phyloP scores from a whole-genome alignment of 1,139 yeast species.

The Arxiozyma bovina region DNA sequence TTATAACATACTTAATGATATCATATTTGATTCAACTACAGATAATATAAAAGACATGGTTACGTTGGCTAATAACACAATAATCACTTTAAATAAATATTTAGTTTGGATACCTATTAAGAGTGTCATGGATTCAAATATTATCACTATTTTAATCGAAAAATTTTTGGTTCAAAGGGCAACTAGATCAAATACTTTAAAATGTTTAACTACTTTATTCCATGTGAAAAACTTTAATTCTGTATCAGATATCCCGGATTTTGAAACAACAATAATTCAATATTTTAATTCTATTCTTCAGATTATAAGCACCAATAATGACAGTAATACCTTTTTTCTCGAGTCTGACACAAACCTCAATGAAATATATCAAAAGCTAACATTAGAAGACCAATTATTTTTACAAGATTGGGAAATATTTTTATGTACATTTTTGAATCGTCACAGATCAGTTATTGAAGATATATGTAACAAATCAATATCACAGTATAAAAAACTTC shows the following conservation, averaged over 20 bases:
- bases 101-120: constrained; percentile 88
- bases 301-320: constrained; percentile 38
- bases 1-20: constrained; percentile 56
- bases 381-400: constrained; percentile 77
- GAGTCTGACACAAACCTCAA: constrained; percentile 67
- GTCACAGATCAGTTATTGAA: constrained; percentile 69
- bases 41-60: constrained; percentile 35
- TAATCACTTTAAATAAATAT: constrained; percentile 70
- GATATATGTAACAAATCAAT: constrained; percentile 35
- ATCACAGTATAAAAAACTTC: constrained; percentile 26
- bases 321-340: constrained; percentile 37
- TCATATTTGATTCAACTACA: constrained; percentile 38
- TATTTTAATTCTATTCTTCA: constrained; percentile 67
- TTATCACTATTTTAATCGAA: constrained; percentile 57
- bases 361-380: constrained; percentile 61
- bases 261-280: constrained; percentile 41
- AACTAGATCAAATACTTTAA: constrained; percentile 71
- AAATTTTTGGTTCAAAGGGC: constrained; percentile 69
- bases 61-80: constrained; percentile 68
- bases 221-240: constrained; percentile 36
- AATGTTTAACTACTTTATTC: constrained; percentile 89
- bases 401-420: constrained; percentile 90
- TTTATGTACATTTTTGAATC: constrained; percentile 69
- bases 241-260: constrained; percentile 42
- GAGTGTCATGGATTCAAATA: constrained; percentile 75